Evolutionary conservation across 2,329 filamentous ascomycete species (phyloP).

Genomic region (Colletotrichum siamense): DNA sequence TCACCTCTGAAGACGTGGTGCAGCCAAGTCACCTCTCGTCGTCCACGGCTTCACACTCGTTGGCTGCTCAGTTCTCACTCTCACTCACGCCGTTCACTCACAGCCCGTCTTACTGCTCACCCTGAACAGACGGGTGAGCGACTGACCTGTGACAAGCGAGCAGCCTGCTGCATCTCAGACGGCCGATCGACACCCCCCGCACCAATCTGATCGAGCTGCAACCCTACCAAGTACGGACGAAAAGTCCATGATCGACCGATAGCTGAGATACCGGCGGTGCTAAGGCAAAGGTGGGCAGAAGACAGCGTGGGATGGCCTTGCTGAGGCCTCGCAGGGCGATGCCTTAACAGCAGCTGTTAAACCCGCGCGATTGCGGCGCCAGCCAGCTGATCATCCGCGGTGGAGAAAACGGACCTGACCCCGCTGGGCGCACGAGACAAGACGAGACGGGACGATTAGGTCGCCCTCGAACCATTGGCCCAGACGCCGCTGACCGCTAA

Average conservation of each 20-base stretch:
- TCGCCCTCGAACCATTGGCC: conserved; percentile 10
- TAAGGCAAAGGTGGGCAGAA: not conserved
- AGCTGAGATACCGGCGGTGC: not conserved
- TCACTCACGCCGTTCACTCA: not conserved
- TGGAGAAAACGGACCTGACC: conserved; percentile 18
- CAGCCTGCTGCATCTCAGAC: conserved; percentile 15
- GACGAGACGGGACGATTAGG: conserved; percentile 13
- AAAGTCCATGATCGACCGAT: not conserved
- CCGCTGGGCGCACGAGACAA: conserved; percentile 17
- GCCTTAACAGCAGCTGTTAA: conserved; percentile 7
- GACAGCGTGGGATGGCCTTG: not conserved
- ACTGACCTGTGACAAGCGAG: not conserved
- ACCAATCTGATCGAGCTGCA: conserved; percentile 15
- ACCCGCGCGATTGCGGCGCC: conserved; percentile 15
- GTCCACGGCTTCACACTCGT: not conserved
- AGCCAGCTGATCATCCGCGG: conserved; percentile 23
- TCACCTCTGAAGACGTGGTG: not conserved
- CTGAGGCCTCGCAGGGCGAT: conserved; percentile 7
- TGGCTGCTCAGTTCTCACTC: conserved; percentile 15
- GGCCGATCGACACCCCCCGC: conserved; percentile 6
- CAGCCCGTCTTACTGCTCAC: not conserved
- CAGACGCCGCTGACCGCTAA: conserved; percentile 20
- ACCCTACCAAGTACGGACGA: not conserved
- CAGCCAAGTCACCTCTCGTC: not conserved
- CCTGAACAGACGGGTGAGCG: not conserved